Evolutionary conservation across 495 filamentous ascomycete genomes (phyloP).

Genomic region (Penicillium goetzii): DNA sequence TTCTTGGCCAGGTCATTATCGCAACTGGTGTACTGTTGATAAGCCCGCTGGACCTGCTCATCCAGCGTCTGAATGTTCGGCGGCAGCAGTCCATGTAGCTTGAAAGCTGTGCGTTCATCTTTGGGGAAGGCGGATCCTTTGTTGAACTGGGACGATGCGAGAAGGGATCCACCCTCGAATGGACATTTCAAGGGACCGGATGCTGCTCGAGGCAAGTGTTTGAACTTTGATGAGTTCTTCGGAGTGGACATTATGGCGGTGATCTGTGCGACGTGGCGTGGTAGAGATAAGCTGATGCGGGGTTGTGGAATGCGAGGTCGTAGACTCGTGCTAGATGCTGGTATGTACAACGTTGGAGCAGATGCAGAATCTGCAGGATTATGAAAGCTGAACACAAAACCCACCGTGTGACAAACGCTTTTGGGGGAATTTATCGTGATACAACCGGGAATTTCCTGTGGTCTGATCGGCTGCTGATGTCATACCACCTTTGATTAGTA

Average conservation of each 20-base stretch:
- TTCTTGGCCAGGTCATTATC: constrained; percentile 71
- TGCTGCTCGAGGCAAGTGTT: constrained; percentile 64
- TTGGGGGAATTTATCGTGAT: background rate
- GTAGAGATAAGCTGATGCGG: background rate
- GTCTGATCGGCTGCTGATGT: background rate
- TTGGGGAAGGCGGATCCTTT: constrained; percentile 78
- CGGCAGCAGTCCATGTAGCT: constrained; percentile 72
- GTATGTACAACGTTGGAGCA: too few relatives aligned
- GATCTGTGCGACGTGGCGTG: background rate
- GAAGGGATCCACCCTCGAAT: constrained; percentile 60
- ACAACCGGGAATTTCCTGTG: constrained; percentile 1
- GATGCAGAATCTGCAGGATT: background rate
- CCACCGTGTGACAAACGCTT: background rate
- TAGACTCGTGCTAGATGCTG: background rate
- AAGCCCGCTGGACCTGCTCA: constrained; percentile 76
- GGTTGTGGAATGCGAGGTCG: background rate
- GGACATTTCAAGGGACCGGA: constrained; percentile 62
- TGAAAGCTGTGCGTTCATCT: constrained; percentile 70
- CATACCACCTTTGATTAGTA: background rate
- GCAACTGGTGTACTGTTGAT: constrained; percentile 72
- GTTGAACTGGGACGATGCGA: constrained; percentile 75
- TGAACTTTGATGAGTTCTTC: constrained; percentile 47
- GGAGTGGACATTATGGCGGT: background rate
- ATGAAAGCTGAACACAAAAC: background rate
- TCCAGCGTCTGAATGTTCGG: constrained; percentile 76